Evolutionary conservation across 1,284 basidiomycete genomes (phyloP), one percentile per base, ranked within the genome.

Genomic region (Rhodotorula sp.): DNA sequence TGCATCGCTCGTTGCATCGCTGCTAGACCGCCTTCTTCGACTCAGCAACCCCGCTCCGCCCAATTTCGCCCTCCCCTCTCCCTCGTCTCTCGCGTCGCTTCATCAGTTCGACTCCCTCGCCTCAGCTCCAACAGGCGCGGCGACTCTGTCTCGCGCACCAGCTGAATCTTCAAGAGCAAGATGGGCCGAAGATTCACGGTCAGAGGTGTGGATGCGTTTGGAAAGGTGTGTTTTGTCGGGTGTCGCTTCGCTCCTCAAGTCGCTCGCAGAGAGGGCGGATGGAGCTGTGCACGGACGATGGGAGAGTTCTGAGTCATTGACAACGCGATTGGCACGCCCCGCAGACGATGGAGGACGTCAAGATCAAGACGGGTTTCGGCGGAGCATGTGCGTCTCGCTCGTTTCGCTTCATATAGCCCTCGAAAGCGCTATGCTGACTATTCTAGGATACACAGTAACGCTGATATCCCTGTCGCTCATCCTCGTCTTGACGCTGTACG

Each of bases 311-410:
- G n/a, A 8, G 17, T 15, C 29, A 17, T 57, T 61, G 29, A 46
- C 57, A 64, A 48, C 67, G 19, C 61, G 59, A 65, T 62, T n/a
- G n/a, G 66, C 51, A 55, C 49, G 39, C 19, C 19, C 39, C 39
- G n/a, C 60, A 95, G 94, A 97, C 94, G 48, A 92, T 91, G 82
- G 94, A 97, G 79, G 94, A 97, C 85, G 94, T 97, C 74, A 96
- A 96, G 83, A 91, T 97, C 83, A 93, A 93, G 84, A 97, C 94
- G 52, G 77, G 77, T 8, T 77, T 78, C 39, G 77, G 77, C 24
- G 77, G 76, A n/a, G 70, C 76, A 17, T 56, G 77, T 76, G n/a
- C 58, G 76, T 58, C 17, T 13, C 46, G 49, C 34, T 24, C 32
- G 8, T 27, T 48, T 49, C 11, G 30, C 51, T 11, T 53, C 24